These are phyloP conservation scores for Madurella mycetomatis DNA, from an alignment of 2,329 filamentous ascomycete genomes.

Conservation along the genomic window DNA sequence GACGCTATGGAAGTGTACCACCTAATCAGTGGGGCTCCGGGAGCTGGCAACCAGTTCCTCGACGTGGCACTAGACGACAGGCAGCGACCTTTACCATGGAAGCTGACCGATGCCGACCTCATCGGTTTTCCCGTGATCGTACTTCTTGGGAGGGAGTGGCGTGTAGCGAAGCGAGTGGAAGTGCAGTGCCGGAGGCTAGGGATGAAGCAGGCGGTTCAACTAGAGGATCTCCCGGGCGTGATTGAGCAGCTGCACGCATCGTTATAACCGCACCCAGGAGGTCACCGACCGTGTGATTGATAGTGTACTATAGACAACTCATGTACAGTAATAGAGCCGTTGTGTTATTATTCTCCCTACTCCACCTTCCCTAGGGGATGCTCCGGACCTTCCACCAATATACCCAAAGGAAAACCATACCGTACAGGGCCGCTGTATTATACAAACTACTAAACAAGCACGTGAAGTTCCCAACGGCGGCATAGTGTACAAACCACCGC, in stretches of 20 bases:
- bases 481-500: no score
- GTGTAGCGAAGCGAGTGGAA: conserved; percentile 56
- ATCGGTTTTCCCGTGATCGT: conserved; percentile 83
- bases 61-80: conserved; percentile 73
- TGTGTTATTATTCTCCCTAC: no score
- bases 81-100: conserved; percentile 66
- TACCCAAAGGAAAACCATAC: no score
- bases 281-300: not conserved
- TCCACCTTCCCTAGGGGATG: no score
- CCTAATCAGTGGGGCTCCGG: conserved; percentile 8
- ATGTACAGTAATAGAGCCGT: not conserved
- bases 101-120: conserved; percentile 82
- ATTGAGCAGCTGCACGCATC: conserved; percentile 6
- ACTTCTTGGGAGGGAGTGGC: conserved; percentile 71
- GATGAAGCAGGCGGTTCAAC: conserved; percentile 54
- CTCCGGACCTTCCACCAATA: no score
- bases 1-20: conserved; percentile 17
- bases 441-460: no score
- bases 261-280: not conserved
- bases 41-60: conserved; percentile 29
- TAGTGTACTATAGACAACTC: not conserved
- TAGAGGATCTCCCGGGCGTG: conserved; percentile 40
- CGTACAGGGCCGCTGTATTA: no score
- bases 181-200: conserved; percentile 71
- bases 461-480: no score